Conservation (phyloP, 495 filamentous ascomycete genomes). For the Hypoxylon cercidicola region DNA sequence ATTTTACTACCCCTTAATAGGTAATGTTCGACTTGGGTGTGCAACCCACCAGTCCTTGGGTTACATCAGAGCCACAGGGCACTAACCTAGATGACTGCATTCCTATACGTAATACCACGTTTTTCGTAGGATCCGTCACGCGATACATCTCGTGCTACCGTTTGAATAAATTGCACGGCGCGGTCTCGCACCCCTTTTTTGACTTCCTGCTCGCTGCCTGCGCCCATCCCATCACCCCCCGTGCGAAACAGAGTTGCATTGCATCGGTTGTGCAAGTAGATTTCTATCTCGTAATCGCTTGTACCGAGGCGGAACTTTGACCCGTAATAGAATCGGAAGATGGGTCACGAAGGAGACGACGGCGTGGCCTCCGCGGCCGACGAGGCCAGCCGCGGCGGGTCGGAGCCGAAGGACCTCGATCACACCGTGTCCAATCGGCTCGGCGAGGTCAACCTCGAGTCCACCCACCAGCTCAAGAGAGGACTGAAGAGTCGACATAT, state of each 20-base stretch:
- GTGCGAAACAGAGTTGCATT: too few species aligned
- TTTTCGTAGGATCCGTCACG: slow-evolving; percentile 12
- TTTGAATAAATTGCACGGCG: not conserved
- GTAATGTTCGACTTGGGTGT: slow-evolving; percentile 12
- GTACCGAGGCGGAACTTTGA: too few species aligned
- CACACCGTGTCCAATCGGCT: slow-evolving; percentile 56
- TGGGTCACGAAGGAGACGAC: slow-evolving; percentile 9
- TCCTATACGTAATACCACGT: slow-evolving; percentile 23
- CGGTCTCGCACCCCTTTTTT: slow-evolving; percentile 3
- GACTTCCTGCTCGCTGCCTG: not conserved
- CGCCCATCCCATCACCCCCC: too few species aligned
- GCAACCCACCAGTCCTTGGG: not conserved
- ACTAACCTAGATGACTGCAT: slow-evolving; percentile 8
- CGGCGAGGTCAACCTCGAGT: slow-evolving; percentile 65
- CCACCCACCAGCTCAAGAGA: slow-evolving; percentile 63
- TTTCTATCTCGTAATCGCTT: not conserved
- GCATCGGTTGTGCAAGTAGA: too few species aligned
- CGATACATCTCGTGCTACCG: slow-evolving; percentile 6
- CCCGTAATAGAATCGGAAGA: slow-evolving; percentile 2
- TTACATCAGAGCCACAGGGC: not conserved
- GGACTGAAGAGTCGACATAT: slow-evolving; percentile 74
- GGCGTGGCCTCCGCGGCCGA: slow-evolving; percentile 20
- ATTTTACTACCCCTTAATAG: slow-evolving; percentile 19
- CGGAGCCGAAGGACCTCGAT: slow-evolving; percentile 63
- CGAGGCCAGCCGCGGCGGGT: slow-evolving; percentile 24